phyloP scores from a whole-genome alignment of 257 asterid species.

The Petunia secreta region DNA sequence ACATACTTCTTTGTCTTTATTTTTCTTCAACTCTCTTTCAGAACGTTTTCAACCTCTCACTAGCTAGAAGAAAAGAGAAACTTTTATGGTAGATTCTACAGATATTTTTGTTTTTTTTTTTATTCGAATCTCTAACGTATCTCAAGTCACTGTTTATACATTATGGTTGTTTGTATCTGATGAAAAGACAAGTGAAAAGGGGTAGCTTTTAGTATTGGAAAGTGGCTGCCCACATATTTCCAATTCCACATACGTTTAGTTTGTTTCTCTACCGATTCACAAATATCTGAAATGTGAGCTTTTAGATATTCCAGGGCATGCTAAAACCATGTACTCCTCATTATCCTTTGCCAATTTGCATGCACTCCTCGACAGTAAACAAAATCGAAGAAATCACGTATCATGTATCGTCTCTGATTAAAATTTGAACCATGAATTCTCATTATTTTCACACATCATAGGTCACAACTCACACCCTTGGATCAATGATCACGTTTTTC shows the following conservation, averaged over 20 bases:
- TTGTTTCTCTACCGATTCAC: background rate
- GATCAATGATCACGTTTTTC: no score
- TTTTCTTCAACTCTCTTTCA: background rate
- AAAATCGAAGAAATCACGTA: no score
- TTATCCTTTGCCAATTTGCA: no score
- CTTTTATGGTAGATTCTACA: background rate
- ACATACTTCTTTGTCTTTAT: constrained; percentile 34
- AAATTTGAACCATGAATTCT: no score
- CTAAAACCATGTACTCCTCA: background rate
- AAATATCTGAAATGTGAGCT: background rate
- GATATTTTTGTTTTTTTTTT: background rate
- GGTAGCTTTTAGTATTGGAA: background rate
- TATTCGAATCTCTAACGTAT: background rate
- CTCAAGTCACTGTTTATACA: background rate
- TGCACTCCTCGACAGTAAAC: no score
- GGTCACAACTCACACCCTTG: no score
- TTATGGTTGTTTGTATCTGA: background rate
- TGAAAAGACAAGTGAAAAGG: background rate
- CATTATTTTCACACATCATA: no score
- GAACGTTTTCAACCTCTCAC: background rate
- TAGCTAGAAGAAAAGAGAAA: background rate
- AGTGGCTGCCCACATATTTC: background rate
- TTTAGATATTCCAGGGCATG: no score
- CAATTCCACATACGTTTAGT: background rate
- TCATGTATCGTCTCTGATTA: no score